These are phyloP conservation scores for Pestalotiopsis sp. DNA, from an alignment of 2,329 filamentous ascomycete species.

Conservation along the genomic window DNA sequence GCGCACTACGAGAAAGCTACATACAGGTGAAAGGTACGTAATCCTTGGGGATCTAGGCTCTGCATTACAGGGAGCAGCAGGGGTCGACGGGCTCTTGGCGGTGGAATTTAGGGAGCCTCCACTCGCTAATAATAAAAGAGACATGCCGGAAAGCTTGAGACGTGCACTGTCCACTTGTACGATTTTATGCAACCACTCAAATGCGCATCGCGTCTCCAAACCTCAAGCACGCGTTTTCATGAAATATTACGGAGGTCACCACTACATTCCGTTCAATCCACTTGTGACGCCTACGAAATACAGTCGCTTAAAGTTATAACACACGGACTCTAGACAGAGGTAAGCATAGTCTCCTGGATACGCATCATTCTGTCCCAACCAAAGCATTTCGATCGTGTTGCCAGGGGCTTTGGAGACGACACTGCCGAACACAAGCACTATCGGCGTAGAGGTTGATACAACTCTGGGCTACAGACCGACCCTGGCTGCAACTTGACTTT, in stretches of 20 bases:
- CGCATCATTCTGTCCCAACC: no score
- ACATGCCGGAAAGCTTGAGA: not conserved
- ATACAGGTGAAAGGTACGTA: constrained; percentile 6
- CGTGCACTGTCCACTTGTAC: constrained; percentile 1
- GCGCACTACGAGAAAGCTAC: not conserved
- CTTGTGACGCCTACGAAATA: no score
- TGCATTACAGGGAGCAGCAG: not conserved
- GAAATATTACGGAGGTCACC: not conserved
- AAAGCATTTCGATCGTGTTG: no score
- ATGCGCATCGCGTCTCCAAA: constrained; percentile 13
- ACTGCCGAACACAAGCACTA: no score
- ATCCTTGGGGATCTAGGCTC: not conserved
- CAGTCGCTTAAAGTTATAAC: no score
- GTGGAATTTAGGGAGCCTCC: not conserved
- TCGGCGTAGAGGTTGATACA: no score
- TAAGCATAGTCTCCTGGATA: no score
- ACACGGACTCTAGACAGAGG: no score
- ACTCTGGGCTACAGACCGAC: no score
- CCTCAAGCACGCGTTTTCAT: constrained; percentile 12
- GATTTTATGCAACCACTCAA: constrained; percentile 7
- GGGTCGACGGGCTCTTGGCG: not conserved
- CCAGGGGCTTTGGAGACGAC: no score
- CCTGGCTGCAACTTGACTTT: no score
- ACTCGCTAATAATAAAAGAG: not conserved
- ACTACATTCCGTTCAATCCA: no score